These are phyloP conservation scores for Geosiphon pyriformis DNA, from an alignment of 192 early-diverging fungal species.

Conservation along the genomic window DNA sequence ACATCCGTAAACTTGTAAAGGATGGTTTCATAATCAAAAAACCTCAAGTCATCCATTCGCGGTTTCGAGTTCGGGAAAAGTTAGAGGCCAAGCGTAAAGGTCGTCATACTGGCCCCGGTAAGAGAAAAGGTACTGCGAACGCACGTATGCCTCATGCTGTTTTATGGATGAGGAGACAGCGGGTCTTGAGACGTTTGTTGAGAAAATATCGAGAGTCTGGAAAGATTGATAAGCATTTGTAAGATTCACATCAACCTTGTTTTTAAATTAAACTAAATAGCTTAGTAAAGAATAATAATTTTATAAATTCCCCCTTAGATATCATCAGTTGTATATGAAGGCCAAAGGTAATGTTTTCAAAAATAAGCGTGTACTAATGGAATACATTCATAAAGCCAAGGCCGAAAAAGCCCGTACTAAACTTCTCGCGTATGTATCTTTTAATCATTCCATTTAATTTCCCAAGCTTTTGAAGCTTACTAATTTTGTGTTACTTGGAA, in stretches of 20 bases:
- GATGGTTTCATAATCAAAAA: conserved; percentile 96
- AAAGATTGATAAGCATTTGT: conserved; percentile 98
- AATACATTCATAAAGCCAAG: conserved; percentile 99
- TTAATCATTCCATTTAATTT: neutral
- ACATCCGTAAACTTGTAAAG: conserved; percentile 96
- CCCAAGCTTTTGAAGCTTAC: neutral
- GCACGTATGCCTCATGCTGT: conserved; percentile 94
- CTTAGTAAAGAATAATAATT: neutral
- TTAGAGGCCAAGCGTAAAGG: conserved; percentile 93
- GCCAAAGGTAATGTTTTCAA: conserved; percentile 99
- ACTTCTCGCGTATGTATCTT: conserved; percentile 52
- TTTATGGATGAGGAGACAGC: conserved; percentile 98
- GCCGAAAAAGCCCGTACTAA: conserved; percentile 93
- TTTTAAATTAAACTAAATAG: neutral
- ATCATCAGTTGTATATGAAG: conserved; percentile 96
- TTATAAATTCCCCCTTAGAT: conserved; percentile 30
- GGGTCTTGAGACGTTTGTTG: conserved; percentile 91
- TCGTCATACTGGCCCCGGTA: conserved; percentile 93
- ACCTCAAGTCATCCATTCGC: conserved; percentile 81
- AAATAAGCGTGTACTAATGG: conserved; percentile 99
- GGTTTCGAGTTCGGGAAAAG: conserved; percentile 89
- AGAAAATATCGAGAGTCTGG: conserved; percentile 96
- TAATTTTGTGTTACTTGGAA: neutral
- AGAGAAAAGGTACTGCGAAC: conserved; percentile 92
- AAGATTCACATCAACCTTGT: conserved; percentile 12